Evolutionary conservation across 140 eudicot species (phyloP).

Genomic region (Ambrosia hybrid): DNA sequence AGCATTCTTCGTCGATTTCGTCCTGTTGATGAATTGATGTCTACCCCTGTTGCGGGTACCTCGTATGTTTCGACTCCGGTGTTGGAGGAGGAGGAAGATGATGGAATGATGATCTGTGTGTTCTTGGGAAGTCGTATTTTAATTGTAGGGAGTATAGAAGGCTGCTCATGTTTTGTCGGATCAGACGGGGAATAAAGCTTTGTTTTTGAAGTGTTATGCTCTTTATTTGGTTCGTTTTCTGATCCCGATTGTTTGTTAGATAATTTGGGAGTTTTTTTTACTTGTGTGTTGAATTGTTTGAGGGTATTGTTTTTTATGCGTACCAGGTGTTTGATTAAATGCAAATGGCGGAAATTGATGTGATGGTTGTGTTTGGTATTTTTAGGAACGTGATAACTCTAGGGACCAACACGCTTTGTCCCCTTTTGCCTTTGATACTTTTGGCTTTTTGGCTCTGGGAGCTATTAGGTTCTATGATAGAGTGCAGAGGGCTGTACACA

Average conservation of each 20-base stretch:
- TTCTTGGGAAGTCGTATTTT: slow-evolving; percentile 80
- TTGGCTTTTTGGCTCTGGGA: no score
- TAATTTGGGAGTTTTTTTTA: no score
- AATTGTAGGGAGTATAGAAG: slow-evolving; percentile 88
- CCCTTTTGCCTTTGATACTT: no score
- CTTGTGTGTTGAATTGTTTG: not conserved
- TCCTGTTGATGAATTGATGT: slow-evolving; percentile 37
- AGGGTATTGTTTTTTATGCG: not conserved
- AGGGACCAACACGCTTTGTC: no score
- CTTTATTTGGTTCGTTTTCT: slow-evolving; percentile 75
- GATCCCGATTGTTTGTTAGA: no score
- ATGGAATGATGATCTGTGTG: slow-evolving; percentile 66
- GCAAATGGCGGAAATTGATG: not conserved
- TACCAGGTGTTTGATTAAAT: not conserved
- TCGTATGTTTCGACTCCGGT: slow-evolving; percentile 73
- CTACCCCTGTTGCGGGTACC: slow-evolving; percentile 74
- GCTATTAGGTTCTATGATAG: no score
- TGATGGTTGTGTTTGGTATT: not conserved
- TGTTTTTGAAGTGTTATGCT: slow-evolving; percentile 89
- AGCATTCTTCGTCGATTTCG: slow-evolving; percentile 92
- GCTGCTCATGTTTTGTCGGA: slow-evolving; percentile 95
- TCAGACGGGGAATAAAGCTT: slow-evolving; percentile 73
- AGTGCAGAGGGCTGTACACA: no score
- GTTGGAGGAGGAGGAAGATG: slow-evolving; percentile 54
- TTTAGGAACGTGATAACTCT: not conserved